phyloP scores from a whole-genome alignment of 257 asterid genomes.

The Voacanga thouarsii region DNA sequence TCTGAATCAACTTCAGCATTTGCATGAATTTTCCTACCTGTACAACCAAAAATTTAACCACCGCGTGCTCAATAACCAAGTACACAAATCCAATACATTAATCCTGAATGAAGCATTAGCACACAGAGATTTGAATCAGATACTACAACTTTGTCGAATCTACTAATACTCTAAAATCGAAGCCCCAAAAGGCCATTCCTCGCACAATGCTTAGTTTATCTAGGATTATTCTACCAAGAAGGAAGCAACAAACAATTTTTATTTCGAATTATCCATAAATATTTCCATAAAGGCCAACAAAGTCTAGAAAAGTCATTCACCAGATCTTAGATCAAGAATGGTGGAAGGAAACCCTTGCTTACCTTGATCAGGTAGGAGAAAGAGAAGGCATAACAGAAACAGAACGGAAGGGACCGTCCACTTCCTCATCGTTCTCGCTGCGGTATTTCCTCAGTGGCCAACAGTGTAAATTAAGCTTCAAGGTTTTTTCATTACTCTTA shows the following conservation, averaged over 20 bases:
- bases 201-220: background rate
- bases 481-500: background rate
- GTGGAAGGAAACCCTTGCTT: background rate
- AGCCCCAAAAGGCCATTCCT: background rate
- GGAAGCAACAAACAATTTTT: background rate
- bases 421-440: slow-evolving; percentile 57
- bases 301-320: background rate
- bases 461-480: slow-evolving; percentile 6
- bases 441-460: slow-evolving; percentile 10
- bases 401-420: slow-evolving; percentile 74
- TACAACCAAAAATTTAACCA: slow-evolving; percentile 2
- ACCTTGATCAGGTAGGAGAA: slow-evolving; percentile 91
- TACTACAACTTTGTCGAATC: background rate
- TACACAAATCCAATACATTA: background rate
- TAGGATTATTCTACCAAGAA: background rate
- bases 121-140: background rate
- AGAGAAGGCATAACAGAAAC: slow-evolving; percentile 61
- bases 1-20: slow-evolving; percentile 72
- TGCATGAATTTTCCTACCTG: slow-evolving; percentile 68
- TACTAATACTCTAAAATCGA: background rate
- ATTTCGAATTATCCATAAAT: background rate
- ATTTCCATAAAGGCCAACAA: background rate
- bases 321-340: background rate
- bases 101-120: background rate
- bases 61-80: background rate